Conservation (phyloP, 2,329 filamentous ascomycete species). For the Albophoma yamanashiensis region DNA sequence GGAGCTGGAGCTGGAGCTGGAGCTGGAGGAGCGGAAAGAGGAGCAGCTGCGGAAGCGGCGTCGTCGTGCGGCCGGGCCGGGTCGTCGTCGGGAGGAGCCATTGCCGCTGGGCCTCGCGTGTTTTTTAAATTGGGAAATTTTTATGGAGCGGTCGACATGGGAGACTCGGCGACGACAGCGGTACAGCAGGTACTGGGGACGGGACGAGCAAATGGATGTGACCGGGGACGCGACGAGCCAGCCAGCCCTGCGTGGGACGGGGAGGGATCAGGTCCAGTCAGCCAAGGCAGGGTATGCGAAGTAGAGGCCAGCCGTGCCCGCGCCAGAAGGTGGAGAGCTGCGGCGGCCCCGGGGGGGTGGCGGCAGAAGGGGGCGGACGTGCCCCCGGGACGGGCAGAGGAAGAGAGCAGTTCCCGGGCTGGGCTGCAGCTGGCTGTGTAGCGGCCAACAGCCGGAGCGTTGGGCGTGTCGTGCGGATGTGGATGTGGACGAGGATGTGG, state of each 20-base stretch:
- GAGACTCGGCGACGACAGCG: constrained; percentile 2
- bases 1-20: constrained; percentile 2
- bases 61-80: constrained; percentile 17
- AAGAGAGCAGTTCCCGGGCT: not conserved
- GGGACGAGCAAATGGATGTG: not conserved
- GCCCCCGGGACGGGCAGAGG: not conserved
- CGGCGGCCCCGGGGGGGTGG: not conserved
- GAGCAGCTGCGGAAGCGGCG: constrained; percentile 15
- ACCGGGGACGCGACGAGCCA: not conserved
- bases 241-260: not conserved
- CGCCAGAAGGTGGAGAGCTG: not conserved
- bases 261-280: not conserved
- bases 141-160: constrained; percentile 25
- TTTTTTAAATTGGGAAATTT: constrained; percentile 23
- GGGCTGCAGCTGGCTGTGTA: not conserved
- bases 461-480: no score
- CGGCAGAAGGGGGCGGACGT: not conserved
- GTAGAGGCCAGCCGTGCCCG: not conserved
- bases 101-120: constrained; percentile 4
- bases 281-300: not conserved
- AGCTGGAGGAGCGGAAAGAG: constrained; percentile 9
- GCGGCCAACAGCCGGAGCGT: not conserved
- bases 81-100: constrained; percentile 15
- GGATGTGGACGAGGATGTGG: not conserved
- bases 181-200: not conserved